Evolutionary conservation across 345 rosid species (phyloP), one percentile per base, ranked within the genome.

Genomic region (Geranium rotundifolium): DNA sequence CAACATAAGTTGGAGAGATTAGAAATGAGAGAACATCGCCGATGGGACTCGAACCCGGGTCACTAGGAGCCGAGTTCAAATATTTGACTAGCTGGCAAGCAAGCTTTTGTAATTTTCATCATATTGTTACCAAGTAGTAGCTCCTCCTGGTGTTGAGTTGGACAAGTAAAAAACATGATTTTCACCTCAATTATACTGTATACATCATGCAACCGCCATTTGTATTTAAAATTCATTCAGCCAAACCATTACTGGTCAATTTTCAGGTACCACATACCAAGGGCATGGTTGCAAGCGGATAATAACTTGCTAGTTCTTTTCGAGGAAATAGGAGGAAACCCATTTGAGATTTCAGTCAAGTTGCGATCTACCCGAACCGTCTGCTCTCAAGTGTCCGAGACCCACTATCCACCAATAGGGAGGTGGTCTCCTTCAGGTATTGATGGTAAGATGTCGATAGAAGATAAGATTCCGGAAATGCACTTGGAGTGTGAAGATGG

Each of bases 261-360:
- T 37, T 70, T 34, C 80, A 91, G 98, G 90, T 91, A 91, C 82
- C 95, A 91, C 61, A 71, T 91, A 54, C 98, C 98, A 52, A 82
- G 91, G 30, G 76, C 96, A 8, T 91, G 96, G 98, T 76, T 91
- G 69, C 76, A 77, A 37, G 69, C 75, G 18, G 79, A 91, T 57
- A 75, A 79, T 66, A 91, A 91, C 73, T 72, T 85, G 67, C 92
- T 91, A 2, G 95, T 91, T 56, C 55, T 91, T 65, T 87, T 91
- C 72, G 98, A 91, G 83, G 98, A 91, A 80, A 80, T 78, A 5
- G 92, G 92, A 59, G 98, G 98, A 30, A 82, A 91, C 76, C 96
- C 98, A 29, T 91, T 80, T 68, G 82, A 81, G 52, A 78, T 89
- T 60, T 85, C 91, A n/a, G 61, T 82, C 57, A 85, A 87, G 74